Base-by-base conservation (phyloP, 2,329 filamentous ascomycete genomes). In the Diaporthe eres region DNA sequence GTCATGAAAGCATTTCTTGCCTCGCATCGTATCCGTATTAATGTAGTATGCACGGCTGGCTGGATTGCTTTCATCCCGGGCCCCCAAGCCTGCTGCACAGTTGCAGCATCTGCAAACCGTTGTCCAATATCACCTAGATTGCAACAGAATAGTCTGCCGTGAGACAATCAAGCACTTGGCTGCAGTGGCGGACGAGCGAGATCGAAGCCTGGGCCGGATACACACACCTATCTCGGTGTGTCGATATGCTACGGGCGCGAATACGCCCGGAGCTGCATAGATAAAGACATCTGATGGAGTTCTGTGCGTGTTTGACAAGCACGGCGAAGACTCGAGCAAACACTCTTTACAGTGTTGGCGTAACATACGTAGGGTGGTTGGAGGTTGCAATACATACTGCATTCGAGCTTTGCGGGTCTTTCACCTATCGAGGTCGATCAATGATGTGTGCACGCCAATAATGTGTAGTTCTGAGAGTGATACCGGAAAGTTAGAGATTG, bases 271-370 rank as follows among this genome's bases (percentile, higher is more conserved):
- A 37, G 55, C 28, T 34, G 28, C 7, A 19, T 37, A 10, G 19
- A 2, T 19, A 34, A 10, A 37, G 28, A 34, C 22, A 67, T 67
- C 44, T 37, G 44, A 51, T 67, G 63, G 44, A 19, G 44, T 37
- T 51, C 44, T 51, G 63, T 67, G 44, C 63, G 44, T 37, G 63
- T 67, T 67, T 67, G 28, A 37, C 28, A 67, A 65, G 25, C 19
- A 51, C 60, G 9, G 63, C 44, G 19, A 25, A 67, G 44, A 67
- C 19, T 37, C 28, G 19, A 67, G 44, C 9, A 51, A 53, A 53
- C 22, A 9, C 4, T 53, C 17, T 37, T 2, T 25, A 34, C 63
- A 37, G 31, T 19, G 17, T 53, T 25, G 63, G 63, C 63, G 31
- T 7, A 37, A 19, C 9, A 4, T 5, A 68, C 22, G 22, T 39